Evolutionary conservation across 2,329 filamentous ascomycete species (phyloP).

Genomic region (Fusarium buharicum): DNA sequence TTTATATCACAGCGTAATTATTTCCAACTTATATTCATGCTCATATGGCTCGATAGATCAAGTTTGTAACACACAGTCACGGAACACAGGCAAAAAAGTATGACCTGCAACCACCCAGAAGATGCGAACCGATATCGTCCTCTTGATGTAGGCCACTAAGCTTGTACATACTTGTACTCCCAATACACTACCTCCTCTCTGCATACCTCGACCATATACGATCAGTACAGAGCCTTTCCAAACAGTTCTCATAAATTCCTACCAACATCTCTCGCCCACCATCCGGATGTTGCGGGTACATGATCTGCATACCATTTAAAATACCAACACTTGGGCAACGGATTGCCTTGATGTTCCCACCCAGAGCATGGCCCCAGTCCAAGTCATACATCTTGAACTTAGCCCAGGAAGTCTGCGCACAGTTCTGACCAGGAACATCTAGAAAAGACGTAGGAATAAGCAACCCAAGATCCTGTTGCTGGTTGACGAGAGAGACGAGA

Average conservation of each 20-base stretch:
- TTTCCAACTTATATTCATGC: no score
- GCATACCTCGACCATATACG: not conserved
- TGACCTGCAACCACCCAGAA: no score
- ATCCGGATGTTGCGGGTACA: not conserved
- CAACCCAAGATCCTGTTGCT: not conserved
- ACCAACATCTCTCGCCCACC: not conserved
- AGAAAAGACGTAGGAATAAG: not conserved
- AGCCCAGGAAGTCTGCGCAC: not conserved
- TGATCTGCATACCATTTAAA: not conserved
- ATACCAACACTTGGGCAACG: not conserved
- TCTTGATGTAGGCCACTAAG: no score
- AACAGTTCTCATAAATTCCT: not conserved
- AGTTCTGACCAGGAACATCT: not conserved
- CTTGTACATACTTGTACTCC: no score
- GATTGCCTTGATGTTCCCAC: not conserved
- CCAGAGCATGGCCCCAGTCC: not conserved
- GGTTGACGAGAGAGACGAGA: not conserved
- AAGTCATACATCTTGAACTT: not conserved
- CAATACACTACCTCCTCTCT: not conserved
- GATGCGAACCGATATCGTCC: no score
- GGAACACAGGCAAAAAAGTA: no score
- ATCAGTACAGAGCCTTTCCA: not conserved
- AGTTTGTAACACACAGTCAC: no score
- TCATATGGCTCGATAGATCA: no score
- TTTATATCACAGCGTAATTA: no score